Percentiles rank a stretch among this genome's conserved stretches.
phyloP scores from a whole-genome alignment of 495 filamentous ascomycete genomes.

The Achaetomiella virescens region DNA sequence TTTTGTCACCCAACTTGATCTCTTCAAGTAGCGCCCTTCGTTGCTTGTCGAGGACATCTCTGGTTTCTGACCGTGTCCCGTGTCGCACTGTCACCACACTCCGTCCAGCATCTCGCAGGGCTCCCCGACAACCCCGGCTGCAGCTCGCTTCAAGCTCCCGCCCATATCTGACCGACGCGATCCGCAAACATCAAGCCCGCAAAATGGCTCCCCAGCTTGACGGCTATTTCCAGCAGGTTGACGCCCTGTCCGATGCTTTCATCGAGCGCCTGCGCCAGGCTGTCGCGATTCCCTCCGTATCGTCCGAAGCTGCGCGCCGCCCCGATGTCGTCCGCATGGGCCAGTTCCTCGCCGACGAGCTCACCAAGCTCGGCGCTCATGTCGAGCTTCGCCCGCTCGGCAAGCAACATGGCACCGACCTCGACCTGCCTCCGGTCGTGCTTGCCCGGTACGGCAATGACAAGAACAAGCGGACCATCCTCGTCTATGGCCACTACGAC shows the following conservation, averaged over 20 bases:
- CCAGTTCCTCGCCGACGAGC: conserved; percentile 76
- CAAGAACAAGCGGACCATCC: conserved; percentile 83
- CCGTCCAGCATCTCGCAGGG: neutral
- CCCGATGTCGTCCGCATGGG: conserved; percentile 95
- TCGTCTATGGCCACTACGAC: conserved; percentile 98
- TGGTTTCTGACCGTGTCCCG: neutral
- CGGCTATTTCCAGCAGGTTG: conserved; percentile 83
- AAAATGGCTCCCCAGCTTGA: conserved; percentile 83
- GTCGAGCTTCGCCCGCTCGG: conserved; percentile 81
- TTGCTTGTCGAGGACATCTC: conserved; percentile 2
- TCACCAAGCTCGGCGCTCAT: conserved; percentile 73
- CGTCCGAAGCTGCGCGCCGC: conserved; percentile 79
- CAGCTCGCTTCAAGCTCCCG: conserved; percentile 10
- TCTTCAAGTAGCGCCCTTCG: conserved; percentile 2
- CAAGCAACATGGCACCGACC: conserved; percentile 81
- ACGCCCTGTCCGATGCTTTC: conserved; percentile 70
- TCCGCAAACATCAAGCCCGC: conserved; percentile 46
- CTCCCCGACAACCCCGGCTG: neutral
- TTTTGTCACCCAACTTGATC: neutral
- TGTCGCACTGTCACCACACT: neutral
- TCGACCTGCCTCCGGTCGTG: conserved; percentile 88
- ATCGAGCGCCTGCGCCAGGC: conserved; percentile 88
- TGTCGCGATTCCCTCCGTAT: conserved; percentile 93
- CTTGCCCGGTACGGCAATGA: conserved; percentile 88
- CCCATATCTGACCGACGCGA: conserved; percentile 41